Percentiles rank a stretch among this genome's conserved stretches.
Evolutionary conservation across 352 stramenopile genomes (phyloP).

Genomic region (Phytophthora nicotianae): DNA sequence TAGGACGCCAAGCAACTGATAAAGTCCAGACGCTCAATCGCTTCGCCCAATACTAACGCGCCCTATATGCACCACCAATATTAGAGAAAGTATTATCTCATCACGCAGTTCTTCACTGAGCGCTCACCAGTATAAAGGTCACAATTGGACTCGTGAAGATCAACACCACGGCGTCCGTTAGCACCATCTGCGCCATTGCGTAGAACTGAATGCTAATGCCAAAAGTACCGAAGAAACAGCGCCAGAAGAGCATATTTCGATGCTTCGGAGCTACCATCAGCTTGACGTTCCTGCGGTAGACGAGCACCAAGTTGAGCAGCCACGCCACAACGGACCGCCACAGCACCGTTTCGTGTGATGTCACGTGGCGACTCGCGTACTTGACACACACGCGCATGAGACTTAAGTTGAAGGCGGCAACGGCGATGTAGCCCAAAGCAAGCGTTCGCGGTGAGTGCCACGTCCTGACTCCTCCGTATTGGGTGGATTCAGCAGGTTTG

Average conservation of each 20-base stretch:
- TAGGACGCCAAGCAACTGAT: conserved; percentile 47
- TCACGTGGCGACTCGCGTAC: conserved; percentile 43
- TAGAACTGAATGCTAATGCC: conserved; percentile 70
- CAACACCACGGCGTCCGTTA: conserved; percentile 67
- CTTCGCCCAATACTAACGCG: conserved; percentile 35
- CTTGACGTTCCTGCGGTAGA: conserved; percentile 28
- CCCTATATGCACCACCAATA: conserved; percentile 41
- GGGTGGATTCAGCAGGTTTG: conserved; percentile 5
- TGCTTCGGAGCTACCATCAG: conserved; percentile 30
- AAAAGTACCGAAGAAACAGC: conserved; percentile 51
- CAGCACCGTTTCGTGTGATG: conserved; percentile 53
- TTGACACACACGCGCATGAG: conserved; percentile 64
- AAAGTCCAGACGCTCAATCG: conserved; percentile 51
- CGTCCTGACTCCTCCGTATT: conserved; percentile 5
- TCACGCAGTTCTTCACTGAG: no score
- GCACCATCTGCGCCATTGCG: conserved; percentile 65
- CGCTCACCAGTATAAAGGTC: conserved; percentile 48
- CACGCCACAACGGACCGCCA: conserved; percentile 53
- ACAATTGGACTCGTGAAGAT: conserved; percentile 67
- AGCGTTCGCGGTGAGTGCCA: conserved; percentile 29
- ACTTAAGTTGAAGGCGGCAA: conserved; percentile 63
- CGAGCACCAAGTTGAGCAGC: conserved; percentile 47
- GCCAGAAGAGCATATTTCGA: conserved; percentile 47
- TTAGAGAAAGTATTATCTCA: no score
- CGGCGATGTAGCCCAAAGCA: conserved; percentile 46